Percentiles rank a stretch among this genome's conserved stretches.
These are phyloP conservation scores for Penicillium olsonii DNA, from an alignment of 2,329 filamentous ascomycete species.

Conservation along the genomic window DNA sequence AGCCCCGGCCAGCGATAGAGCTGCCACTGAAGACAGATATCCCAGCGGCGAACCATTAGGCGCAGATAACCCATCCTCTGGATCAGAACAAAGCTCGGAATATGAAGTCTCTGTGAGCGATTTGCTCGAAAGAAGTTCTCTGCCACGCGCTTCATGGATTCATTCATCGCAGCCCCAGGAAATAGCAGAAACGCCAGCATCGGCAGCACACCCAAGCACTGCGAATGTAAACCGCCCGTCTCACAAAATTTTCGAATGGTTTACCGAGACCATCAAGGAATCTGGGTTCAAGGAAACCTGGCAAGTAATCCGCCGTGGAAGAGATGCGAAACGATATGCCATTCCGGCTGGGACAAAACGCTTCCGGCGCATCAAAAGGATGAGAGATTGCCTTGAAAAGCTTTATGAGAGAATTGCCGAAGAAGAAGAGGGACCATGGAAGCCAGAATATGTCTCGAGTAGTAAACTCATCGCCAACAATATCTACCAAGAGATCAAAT, in stretches of 20 bases:
- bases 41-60: neutral
- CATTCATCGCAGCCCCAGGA: neutral
- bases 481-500: constrained; percentile 7
- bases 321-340: neutral
- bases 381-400: neutral
- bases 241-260: constrained; percentile 3
- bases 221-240: neutral
- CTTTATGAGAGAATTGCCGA: neutral
- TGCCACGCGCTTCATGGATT: neutral
- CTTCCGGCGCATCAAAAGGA: constrained; percentile 1
- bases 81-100: neutral
- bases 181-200: neutral
- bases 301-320: neutral
- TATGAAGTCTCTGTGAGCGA: neutral
- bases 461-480: constrained; percentile 5
- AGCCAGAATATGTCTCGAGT: neutral
- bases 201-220: neutral
- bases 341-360: neutral
- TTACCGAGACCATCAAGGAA: constrained; percentile 1
- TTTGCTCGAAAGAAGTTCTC: neutral
- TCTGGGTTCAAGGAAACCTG: constrained; percentile 9
- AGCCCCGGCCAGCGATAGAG: neutral
- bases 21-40: neutral
- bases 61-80: neutral
- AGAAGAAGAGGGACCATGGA: neutral